Evolutionary conservation across 352 stramenopile genomes (phyloP).

Genomic region (Globisporangium spiculum): DNA sequence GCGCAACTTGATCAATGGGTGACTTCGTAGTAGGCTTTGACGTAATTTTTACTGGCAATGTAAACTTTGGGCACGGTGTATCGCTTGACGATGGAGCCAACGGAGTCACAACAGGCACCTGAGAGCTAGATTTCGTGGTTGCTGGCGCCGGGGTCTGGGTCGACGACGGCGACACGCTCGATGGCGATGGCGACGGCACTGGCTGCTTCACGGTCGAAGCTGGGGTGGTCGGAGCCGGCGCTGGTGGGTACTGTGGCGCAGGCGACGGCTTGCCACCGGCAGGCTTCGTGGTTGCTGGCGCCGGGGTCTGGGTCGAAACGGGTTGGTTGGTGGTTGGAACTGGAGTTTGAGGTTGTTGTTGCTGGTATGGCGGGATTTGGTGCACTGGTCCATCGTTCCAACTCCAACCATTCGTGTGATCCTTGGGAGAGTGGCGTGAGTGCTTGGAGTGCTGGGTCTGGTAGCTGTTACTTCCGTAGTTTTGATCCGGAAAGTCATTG

Average conservation of each 20-base stretch:
- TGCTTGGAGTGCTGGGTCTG: background rate
- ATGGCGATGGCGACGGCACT: background rate
- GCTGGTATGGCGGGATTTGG: background rate
- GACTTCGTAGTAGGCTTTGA: background rate
- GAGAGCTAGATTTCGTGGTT: background rate
- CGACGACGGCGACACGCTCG: constrained; percentile 1
- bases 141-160: background rate
- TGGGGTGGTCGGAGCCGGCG: constrained; percentile 1
- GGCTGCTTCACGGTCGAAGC: background rate
- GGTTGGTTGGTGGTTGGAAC: background rate
- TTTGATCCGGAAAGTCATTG: background rate
- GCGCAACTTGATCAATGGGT: background rate
- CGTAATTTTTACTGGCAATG: background rate
- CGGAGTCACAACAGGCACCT: background rate
- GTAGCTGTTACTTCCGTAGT: background rate
- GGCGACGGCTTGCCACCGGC: background rate
- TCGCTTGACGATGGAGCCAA: background rate
- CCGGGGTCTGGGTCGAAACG: background rate
- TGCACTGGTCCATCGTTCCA: background rate
- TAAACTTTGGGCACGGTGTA: background rate
- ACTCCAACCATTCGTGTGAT: background rate
- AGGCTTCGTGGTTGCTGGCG: constrained; percentile 2
- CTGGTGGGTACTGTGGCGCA: background rate
- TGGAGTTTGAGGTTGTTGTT: background rate
- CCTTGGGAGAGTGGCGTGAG: background rate